A percentile compares a stretch with the other conserved stretches of the same genome.
These are phyloP conservation scores for Excoecaria agallocha DNA, from an alignment of 345 rosid species.

Conservation along the genomic window DNA sequence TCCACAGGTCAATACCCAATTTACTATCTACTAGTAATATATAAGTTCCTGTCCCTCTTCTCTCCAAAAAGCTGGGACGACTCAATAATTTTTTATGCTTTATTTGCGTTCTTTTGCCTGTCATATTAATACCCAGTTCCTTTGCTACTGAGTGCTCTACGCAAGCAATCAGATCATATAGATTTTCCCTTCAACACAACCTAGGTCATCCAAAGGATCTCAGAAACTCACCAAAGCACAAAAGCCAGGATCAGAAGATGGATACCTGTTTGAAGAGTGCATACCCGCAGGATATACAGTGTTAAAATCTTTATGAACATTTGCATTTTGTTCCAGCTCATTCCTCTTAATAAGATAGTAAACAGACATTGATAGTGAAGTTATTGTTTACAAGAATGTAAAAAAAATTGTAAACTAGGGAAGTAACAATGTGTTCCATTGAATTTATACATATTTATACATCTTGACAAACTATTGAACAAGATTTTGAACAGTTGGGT, in stretches of 20 bases:
- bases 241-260: too few relatives aligned
- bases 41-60: background rate
- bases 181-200: too few relatives aligned
- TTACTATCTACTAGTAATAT: background rate
- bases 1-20: constrained; percentile 42
- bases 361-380: background rate
- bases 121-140: background rate
- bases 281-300: too few relatives aligned
- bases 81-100: background rate
- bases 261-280: too few relatives aligned
- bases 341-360: background rate
- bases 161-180: too few relatives aligned
- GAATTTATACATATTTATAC: background rate
- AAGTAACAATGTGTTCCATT: background rate
- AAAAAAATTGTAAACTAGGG: background rate
- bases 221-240: too few relatives aligned
- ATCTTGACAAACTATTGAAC: background rate
- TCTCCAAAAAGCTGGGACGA: background rate
- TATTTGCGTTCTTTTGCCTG: background rate
- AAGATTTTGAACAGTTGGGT: background rate
- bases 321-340: background rate
- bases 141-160: too few relatives aligned
- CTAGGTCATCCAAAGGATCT: too few relatives aligned
- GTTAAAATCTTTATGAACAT: background rate
- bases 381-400: background rate